Evolutionary conservation across 495 filamentous ascomycete genomes (phyloP), one percentile per base, ranked within the genome.

Genomic region (Ramalina intermedia): DNA sequence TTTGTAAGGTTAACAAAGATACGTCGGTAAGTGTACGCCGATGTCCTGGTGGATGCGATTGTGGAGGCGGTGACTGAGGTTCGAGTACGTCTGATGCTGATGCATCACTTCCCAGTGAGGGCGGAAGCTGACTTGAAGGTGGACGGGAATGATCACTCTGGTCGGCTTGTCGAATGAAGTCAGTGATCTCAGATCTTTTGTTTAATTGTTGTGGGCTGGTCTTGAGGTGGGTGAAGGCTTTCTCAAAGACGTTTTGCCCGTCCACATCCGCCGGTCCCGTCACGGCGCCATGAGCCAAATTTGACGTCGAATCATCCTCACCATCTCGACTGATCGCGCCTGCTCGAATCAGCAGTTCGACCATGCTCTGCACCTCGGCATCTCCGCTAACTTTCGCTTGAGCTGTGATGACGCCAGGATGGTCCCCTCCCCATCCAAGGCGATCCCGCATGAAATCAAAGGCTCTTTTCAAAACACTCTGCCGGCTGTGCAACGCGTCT

Each of bases 371-470:
- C 43, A 86, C 74, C 57, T 96, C 93, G 44, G 83, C 66, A 60
- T 95, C 89, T 6, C 89, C 88, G 48, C 73, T 79, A 40, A 81
- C 69, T 57, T 83, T 80, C 33, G 88, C 86, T 61, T 95, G 87
- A 12, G 87, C 87, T 51, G 76, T 84, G 17, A 80, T 78, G 47
- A 91, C 74, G 35, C 69, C 76, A 26, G 79, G 70, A 60, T 70
- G 77, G 55, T 57, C 75, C 57, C 73, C 66, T 18, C 77, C 75
- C 87, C 87, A 94, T 51, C 87, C 87, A 61, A 94, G 72, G 49
- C 82, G 87, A 61, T 96, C 89, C 58, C 85, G 80, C 90, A 99
- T 91, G 61, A 96, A 96, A 64, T 96, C 93, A 52, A 98, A 83
- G 13, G 88, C 93, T 47, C 88, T 73, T 61, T 95, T 96, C 57